A percentile compares a stretch with the other conserved stretches of the same genome.
These are phyloP conservation scores for Tardiomyces blankii DNA, from an alignment of 1,139 yeast species.

Conservation along the genomic window DNA sequence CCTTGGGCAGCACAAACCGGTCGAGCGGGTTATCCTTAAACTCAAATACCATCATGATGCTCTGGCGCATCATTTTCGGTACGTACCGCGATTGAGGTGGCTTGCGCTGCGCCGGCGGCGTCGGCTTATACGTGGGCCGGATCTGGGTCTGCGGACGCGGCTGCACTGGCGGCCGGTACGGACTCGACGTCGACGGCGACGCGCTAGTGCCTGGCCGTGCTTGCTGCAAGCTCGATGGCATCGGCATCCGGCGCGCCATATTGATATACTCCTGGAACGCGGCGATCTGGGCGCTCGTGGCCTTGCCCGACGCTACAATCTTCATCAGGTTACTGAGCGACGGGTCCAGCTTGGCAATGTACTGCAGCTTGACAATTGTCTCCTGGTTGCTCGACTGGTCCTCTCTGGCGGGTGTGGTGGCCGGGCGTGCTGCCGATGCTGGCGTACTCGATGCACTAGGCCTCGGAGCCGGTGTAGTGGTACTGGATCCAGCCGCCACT, in stretches of 20 bases:
- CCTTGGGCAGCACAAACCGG: slow-evolving; percentile 64
- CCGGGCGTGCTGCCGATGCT: not conserved
- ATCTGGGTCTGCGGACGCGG: slow-evolving; percentile 9
- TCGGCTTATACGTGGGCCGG: slow-evolving; percentile 7
- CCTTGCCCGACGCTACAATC: slow-evolving; percentile 72
- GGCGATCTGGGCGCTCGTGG: slow-evolving; percentile 56
- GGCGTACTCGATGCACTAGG: not conserved
- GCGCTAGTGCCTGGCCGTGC: slow-evolving; percentile 1
- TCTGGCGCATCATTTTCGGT: slow-evolving; percentile 32
- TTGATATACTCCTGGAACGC: slow-evolving; percentile 70
- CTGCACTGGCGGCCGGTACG: slow-evolving; percentile 2
- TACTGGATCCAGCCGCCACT: slow-evolving; percentile 18
- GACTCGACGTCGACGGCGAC: slow-evolving; percentile 2
- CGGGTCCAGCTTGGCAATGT: slow-evolving; percentile 66
- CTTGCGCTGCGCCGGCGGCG: slow-evolving; percentile 3
- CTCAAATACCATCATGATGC: slow-evolving; percentile 75
- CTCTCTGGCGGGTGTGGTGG: slow-evolving; percentile 2
- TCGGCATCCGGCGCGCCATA: slow-evolving; percentile 70
- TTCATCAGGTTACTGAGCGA: slow-evolving; percentile 64
- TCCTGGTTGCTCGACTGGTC: slow-evolving; percentile 34
- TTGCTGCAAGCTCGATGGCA: slow-evolving; percentile 21
- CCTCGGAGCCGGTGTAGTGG: slow-evolving; percentile 5
- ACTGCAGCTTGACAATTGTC: slow-evolving; percentile 73
- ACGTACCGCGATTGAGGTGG: slow-evolving; percentile 12
- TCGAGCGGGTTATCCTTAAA: slow-evolving; percentile 70